Base-by-base conservation (phyloP, 2,329 filamentous ascomycete genomes). In the Clarireedia homoeocarpa region DNA sequence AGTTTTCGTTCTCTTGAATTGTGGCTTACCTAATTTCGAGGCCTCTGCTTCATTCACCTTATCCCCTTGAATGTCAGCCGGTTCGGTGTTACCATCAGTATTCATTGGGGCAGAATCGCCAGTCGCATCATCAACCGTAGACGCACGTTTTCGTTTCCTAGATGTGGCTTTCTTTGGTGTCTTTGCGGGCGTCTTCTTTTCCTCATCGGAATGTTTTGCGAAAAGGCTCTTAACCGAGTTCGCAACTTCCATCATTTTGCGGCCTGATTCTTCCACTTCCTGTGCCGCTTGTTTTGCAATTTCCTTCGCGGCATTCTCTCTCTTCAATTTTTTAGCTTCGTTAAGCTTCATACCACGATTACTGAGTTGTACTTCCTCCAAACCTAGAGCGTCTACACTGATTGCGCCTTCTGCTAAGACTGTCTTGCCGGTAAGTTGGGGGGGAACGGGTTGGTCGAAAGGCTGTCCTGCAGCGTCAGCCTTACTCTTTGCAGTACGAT, bases 261-360 rank as follows among this genome's bases (percentile, higher is more conserved):
- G 73, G 15, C 76, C 77, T 7, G 79, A 79, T 62, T 80, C 77
- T 65, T 81, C 79, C 15, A 82, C 82, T 65, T 85, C 82, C 59
- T 84, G 80, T 1, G 80, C 82, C 1, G 82, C 82, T 62, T 78
- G 74, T 61, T 81, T 81, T 12, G 80, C 81, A 61, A 84, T 71
- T 5, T 81, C 80, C 69, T 88, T 89, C 10, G 86, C 72, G 67
- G 87, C 88, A 71, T 89, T 90, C 2, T 88, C 84, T 6, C 79
- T 80, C 69, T 88, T 89, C n/a, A 86, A 71, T 68, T 88, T 90
- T 72, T 90, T 91, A 0, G 87, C 84, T 63, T 89, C 86, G 66
- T 90, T 90, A 24, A 90, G 75, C 66, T 88, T 86, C 83, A 90
- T 88, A 7, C 87, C 86, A 51, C 86, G 79, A 69, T 89, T 87